phyloP scores from a whole-genome alignment of 495 filamentous ascomycete species.

The Trichoderma reesei region DNA sequence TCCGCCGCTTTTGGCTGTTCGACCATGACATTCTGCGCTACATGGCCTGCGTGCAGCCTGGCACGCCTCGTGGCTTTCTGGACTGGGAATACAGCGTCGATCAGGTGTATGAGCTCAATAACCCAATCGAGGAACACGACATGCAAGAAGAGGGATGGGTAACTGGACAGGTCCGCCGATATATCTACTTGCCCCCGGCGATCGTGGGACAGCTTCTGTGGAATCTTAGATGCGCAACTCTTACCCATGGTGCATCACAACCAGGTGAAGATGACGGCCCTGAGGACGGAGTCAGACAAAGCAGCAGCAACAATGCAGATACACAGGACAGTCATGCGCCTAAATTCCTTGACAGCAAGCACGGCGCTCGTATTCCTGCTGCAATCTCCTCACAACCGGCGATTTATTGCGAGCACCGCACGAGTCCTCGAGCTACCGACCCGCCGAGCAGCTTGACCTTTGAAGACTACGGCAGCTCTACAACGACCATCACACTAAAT shows the following conservation, averaged over 20 bases:
- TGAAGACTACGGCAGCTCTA: constrained; percentile 11
- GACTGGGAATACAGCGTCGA: not conserved
- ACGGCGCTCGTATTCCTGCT: too few relatives aligned
- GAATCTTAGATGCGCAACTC: constrained; percentile 34
- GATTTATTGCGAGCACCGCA: not conserved
- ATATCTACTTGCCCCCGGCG: constrained; percentile 33
- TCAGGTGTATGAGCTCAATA: constrained; percentile 43
- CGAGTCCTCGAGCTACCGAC: not conserved
- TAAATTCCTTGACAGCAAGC: not conserved
- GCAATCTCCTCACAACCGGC: constrained; percentile 19
- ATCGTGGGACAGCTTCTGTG: constrained; percentile 36
- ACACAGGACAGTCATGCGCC: too few relatives aligned
- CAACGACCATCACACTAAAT: constrained; percentile 3
- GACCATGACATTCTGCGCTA: constrained; percentile 34
- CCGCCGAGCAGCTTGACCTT: not conserved
- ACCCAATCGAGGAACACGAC: constrained; percentile 32
- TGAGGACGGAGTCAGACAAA: constrained; percentile 4
- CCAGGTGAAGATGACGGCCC: constrained; percentile 17
- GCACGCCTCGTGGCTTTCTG: constrained; percentile 24
- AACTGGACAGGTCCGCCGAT: constrained; percentile 27
- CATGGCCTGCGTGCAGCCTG: constrained; percentile 36
- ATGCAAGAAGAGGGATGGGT: constrained; percentile 37
- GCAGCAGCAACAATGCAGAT: constrained; percentile 11
- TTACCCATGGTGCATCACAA: constrained; percentile 10
- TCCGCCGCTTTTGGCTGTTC: constrained; percentile 41